Conservation (phyloP, 1,284 basidiomycete genomes). For the Abortiporus biennis region DNA sequence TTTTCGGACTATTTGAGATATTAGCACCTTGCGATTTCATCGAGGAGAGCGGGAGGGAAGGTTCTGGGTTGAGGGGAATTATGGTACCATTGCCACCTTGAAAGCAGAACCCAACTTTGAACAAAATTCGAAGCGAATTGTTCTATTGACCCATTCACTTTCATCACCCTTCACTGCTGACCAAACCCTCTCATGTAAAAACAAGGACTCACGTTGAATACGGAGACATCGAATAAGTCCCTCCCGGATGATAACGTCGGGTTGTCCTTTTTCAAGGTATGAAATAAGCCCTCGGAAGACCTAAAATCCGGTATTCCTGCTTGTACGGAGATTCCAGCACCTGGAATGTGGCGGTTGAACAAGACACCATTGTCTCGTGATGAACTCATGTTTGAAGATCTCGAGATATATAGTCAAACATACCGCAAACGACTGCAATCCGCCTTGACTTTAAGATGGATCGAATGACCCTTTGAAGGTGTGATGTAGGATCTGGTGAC, state of each 20-base stretch:
- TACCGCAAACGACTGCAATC: conserved; percentile 84
- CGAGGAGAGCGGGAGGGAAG: not conserved
- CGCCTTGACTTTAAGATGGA: conserved; percentile 74
- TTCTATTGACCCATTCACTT: not conserved
- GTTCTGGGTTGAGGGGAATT: too few species aligned
- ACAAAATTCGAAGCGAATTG: not conserved
- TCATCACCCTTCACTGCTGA: too few species aligned
- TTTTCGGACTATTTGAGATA: conserved; percentile 51
- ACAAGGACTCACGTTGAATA: conserved; percentile 71
- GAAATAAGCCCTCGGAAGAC: conserved; percentile 79
- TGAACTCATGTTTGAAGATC: too few species aligned
- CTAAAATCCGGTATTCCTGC: conserved; percentile 94
- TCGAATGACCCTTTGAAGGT: conserved; percentile 48
- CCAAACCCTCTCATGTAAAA: too few species aligned
- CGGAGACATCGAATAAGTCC: conserved; percentile 88
- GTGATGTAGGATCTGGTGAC: conserved; percentile 30
- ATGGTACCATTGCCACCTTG: too few species aligned
- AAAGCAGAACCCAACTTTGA: not conserved
- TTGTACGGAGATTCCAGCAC: conserved; percentile 88
- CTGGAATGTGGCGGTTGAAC: conserved; percentile 42
- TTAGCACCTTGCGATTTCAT: not conserved
- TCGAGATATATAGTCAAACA: conserved; percentile 30
- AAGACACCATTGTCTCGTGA: too few species aligned
- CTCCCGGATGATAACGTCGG: conserved; percentile 73
- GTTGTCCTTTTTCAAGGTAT: conserved; percentile 72